Evolutionary conservation across 805 yeast species (phyloP).

Genomic region (Monosporozyma aerobia): DNA sequence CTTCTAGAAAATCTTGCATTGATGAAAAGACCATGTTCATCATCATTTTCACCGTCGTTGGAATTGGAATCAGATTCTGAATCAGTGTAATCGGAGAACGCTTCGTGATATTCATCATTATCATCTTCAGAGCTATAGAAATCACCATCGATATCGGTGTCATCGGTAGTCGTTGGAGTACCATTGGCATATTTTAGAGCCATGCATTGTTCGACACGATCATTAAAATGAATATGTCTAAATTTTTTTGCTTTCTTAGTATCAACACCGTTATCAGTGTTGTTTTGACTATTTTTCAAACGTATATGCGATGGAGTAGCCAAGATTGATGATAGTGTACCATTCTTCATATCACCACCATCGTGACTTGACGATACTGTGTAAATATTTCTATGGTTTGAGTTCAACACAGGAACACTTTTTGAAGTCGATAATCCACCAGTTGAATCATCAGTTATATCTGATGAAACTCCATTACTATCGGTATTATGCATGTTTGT

Average conservation of each 20-base stretch:
- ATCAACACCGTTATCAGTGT: not conserved
- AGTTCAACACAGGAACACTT: not conserved
- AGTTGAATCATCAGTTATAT: too few species aligned
- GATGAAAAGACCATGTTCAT: slow-evolving; percentile 27
- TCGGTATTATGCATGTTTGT: not conserved
- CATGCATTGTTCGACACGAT: slow-evolving; percentile 89
- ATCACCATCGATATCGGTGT: not conserved
- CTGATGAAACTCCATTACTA: not conserved
- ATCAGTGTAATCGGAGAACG: slow-evolving; percentile 1
- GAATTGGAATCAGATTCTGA: slow-evolving; percentile 10
- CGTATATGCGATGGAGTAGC: slow-evolving; percentile 8
- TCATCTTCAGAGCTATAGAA: slow-evolving; percentile 5
- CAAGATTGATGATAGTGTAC: slow-evolving; percentile 9
- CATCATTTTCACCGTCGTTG: slow-evolving; percentile 26
- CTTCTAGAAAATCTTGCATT: slow-evolving; percentile 27
- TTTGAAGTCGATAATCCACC: not conserved
- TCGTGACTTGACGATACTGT: not conserved
- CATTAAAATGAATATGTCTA: slow-evolving; percentile 84
- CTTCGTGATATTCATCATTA: slow-evolving; percentile 4
- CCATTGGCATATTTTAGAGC: slow-evolving; percentile 39
- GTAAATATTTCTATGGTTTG: slow-evolving; percentile 1
- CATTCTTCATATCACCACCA: not conserved
- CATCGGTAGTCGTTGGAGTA: slow-evolving; percentile 29
- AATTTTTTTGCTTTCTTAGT: slow-evolving; percentile 9
- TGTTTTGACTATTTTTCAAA: not conserved